Evolutionary conservation across 495 filamentous ascomycete genomes (phyloP), one percentile per base, ranked within the genome.

Genomic region (Durotheca rogersii): DNA sequence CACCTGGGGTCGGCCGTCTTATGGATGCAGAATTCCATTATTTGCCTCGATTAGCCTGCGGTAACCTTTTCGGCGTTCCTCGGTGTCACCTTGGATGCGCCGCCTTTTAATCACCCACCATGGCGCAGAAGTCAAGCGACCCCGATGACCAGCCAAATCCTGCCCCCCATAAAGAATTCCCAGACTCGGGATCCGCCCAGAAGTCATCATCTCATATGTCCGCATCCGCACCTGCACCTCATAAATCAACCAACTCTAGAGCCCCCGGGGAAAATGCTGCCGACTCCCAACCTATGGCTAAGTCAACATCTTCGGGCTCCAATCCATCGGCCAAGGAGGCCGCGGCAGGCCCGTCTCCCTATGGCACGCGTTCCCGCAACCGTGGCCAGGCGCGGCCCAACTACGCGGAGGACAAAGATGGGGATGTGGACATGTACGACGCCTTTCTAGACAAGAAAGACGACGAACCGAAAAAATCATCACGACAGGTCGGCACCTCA

Each of bases 281-380:
- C 15, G 55, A 52, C 35, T 65, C 64, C n/a, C 70, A 71, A 40
- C 64, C 69, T 25, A 66, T 72, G 75, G 73, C 70, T 30, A 77
- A 72, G 54, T 69, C 72, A 18, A 61, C 65, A 33, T 69, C 68
- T 16, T 64, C 73, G 38, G 64, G 62, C 45, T 69, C 68, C 17
- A 67, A 64, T 45, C 46, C 65, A 17, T 67, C 70, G 14, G 40
- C 63, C 51, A 72, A 72, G 59, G 67, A 67, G 36, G 62, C 52
- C 35, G 63, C 63, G 37, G 42, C 62, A 20, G 68, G 64, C 3
- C 61, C 67, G 35, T 85, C 87, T 37, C 88, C 89, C 15, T 97
- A 99, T 67, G 93, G 93, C 51, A 99, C 94, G 55, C 88, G 93
- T 56, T 98, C 93, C 47, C 85, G 93, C 66, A 95, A 94, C 64